Evolutionary conservation across 768 basidiomycete genomes (phyloP).

Genomic region (Boletus rufocinnamomeus): DNA sequence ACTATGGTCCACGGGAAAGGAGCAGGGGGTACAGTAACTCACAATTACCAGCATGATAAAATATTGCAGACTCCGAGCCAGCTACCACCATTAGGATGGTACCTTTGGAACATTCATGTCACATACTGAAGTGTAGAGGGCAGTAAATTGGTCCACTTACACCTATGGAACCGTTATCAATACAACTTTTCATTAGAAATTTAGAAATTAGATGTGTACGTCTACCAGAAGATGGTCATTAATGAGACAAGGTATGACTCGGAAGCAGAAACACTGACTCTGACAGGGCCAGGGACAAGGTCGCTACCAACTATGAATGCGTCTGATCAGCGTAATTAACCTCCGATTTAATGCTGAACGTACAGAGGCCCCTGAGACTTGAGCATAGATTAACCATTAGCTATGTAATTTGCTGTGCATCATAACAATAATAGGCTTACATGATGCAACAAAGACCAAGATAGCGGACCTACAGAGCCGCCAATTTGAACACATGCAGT

Average conservation of each 20-base stretch:
- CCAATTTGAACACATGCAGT: not conserved
- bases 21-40: not conserved
- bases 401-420: not conserved
- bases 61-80: not conserved
- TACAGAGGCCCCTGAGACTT: not conserved
- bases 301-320: not conserved
- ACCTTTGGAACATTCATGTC: not conserved
- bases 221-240: not conserved
- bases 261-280: not conserved
- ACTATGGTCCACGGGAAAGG: not conserved
- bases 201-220: not conserved
- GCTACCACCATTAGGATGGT: not conserved
- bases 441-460: not conserved
- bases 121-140: not conserved
- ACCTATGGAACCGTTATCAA: not conserved
- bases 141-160: not conserved
- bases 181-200: not conserved
- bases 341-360: not conserved
- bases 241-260: not conserved
- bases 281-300: not conserved
- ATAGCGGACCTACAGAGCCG: not conserved
- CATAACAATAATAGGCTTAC: not conserved
- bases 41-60: not conserved
- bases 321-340: not conserved
- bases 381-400: not conserved